Evolutionary conservation across 2,329 filamentous ascomycete genomes (phyloP), one percentile per base, ranked within the genome.

Genomic region (Colletotrichum navitas): DNA sequence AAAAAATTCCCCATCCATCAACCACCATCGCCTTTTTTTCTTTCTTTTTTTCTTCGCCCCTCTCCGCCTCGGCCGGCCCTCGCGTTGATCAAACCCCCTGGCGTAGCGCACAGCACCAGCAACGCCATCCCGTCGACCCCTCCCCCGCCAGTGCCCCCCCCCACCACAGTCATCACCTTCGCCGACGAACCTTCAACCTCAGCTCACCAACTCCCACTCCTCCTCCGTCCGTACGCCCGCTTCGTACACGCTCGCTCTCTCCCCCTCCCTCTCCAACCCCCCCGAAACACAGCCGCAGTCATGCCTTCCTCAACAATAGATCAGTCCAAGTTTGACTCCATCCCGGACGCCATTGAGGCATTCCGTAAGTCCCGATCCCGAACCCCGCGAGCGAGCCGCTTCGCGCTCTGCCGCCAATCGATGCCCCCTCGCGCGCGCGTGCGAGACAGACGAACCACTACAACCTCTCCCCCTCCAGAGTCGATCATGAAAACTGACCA

Each of bases 291-390:
- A 41, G 62, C 45, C 66, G 73, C 49, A 60, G 76, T 45, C 73
- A 90, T 90, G 88, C 84, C 87, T 69, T 82, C 85, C 66, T 78
- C 84, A 43, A 83, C 82, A 75, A 87, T 90, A 76, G 83, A 85
- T 67, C 74, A 81, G 75, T 84, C 84, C 75, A 83, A 87, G 79
- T 92, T 92, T 81, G 87, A 91, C 83, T 86, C 86, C 67, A 92
- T 92, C 82, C 88, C 90, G 66, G 89, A 91, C 75, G 84, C 88
- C 71, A 87, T 92, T 75, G 83, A 87, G 77, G 88, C 90, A 68
- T 92, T 91, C 82, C 86, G 90, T 92, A 84, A 73, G 89, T 81
- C 47, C 47, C 32, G 8, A 49, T 54, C 47, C 49, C 43, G 64
- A 58, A 63, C 60, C 39, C 49, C 65, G 39, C 61, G 58, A 62